Conservation (phyloP, 345 rosid species). For the Salix exigua region DNA sequence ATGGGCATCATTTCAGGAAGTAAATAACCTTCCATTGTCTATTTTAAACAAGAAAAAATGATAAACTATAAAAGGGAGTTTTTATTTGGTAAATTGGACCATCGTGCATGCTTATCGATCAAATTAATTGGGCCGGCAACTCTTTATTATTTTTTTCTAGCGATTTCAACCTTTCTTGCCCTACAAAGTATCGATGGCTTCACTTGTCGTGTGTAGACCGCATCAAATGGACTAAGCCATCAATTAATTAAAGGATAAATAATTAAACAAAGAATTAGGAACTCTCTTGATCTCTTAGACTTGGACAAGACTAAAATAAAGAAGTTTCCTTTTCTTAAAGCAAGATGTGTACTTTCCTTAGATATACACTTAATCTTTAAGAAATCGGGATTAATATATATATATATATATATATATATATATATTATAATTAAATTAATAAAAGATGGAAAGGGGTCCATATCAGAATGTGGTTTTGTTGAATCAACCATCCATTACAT, state of each 20-base stretch:
- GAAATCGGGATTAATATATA: neutral
- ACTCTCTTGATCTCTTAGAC: neutral
- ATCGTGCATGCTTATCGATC: neutral
- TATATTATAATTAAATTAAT: too few relatives aligned
- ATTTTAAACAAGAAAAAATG: neutral
- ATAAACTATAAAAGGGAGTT: too few relatives aligned
- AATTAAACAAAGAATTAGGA: neutral
- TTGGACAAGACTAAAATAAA: neutral
- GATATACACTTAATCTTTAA: neutral
- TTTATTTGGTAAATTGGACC: neutral
- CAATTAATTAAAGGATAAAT: neutral
- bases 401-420: neutral
- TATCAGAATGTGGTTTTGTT: neutral
- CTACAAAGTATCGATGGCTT: neutral
- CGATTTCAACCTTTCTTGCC: neutral
- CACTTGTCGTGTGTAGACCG: slow-evolving; percentile 1
- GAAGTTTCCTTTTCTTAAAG: neutral
- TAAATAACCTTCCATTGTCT: neutral
- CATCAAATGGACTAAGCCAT: neutral
- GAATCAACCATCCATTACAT: neutral
- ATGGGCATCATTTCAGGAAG: neutral
- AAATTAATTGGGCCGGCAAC: neutral
- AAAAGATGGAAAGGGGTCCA: neutral
- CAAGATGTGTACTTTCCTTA: neutral
- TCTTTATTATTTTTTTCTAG: neutral